Evolutionary conservation across 1,284 basidiomycete species (phyloP).

Genomic region (Trametes hirsuta): DNA sequence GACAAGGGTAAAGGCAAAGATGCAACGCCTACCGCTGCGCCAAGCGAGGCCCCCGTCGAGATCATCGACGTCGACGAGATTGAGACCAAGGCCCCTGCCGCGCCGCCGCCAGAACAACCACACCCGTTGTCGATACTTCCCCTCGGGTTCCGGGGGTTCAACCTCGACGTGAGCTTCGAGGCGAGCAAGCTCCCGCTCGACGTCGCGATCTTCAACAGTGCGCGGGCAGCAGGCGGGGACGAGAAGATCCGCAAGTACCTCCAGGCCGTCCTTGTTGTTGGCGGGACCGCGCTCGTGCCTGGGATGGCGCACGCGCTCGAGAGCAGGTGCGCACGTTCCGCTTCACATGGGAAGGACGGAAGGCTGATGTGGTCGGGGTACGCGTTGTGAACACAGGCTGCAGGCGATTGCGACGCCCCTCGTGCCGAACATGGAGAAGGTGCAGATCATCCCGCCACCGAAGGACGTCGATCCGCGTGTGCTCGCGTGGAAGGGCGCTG

Average conservation of each 20-base stretch:
- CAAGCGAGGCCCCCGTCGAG: slow-evolving; percentile 45
- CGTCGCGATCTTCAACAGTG: slow-evolving; percentile 91
- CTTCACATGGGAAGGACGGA: background rate
- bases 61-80: slow-evolving; percentile 54
- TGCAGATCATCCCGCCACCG: slow-evolving; percentile 89
- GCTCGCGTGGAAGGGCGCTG: slow-evolving; percentile 94
- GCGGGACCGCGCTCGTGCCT: slow-evolving; percentile 75
- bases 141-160: slow-evolving; percentile 37
- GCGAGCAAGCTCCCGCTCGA: slow-evolving; percentile 92
- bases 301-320: slow-evolving; percentile 81
- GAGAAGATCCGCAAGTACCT: slow-evolving; percentile 91
- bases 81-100: slow-evolving; percentile 35
- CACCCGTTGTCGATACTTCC: slow-evolving; percentile 23
- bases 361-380: background rate
- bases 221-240: slow-evolving; percentile 83
- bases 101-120: slow-evolving; percentile 1
- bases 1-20: slow-evolving; percentile 3
- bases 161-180: slow-evolving; percentile 82
- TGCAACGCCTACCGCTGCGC: background rate
- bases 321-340: slow-evolving; percentile 59
- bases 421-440: slow-evolving; percentile 79
- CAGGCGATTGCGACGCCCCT: slow-evolving; percentile 86
- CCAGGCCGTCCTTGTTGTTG: slow-evolving; percentile 87
- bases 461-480: slow-evolving; percentile 91
- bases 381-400: slow-evolving; percentile 46